A percentile compares a stretch with the other conserved stretches of the same genome.
Evolutionary conservation across 148 eudicot species (phyloP).

Genomic region (Rhododendron molle): DNA sequence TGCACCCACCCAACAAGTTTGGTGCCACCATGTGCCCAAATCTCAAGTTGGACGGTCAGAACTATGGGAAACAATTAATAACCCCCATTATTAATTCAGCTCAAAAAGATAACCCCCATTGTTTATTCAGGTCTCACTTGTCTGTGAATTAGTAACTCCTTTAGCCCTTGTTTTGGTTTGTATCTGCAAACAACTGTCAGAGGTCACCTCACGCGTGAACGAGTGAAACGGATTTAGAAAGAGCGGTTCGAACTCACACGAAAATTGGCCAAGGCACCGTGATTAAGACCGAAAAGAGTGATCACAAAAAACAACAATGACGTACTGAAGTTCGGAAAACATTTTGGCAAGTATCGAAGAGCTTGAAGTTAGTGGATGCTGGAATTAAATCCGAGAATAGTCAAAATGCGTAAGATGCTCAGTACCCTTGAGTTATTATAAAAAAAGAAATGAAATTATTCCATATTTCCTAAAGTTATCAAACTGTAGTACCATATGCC

Average conservation of each 20-base stretch:
- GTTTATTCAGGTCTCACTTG: background rate
- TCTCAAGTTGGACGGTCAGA: constrained; percentile 11
- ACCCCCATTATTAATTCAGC: background rate
- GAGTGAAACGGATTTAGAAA: background rate
- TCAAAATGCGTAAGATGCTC: background rate
- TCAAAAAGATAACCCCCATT: background rate
- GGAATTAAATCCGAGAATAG: background rate
- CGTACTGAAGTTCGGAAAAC: background rate
- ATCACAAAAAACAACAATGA: background rate
- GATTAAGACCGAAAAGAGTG: too few species aligned
- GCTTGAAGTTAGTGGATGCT: background rate
- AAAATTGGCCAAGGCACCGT: background rate
- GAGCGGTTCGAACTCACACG: too few species aligned
- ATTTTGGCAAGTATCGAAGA: background rate
- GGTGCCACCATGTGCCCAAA: constrained; percentile 13
- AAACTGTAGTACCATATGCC: background rate
- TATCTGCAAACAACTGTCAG: too few species aligned
- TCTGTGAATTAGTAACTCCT: background rate
- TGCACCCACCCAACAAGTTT: background rate
- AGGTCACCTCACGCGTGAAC: background rate
- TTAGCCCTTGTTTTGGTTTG: background rate
- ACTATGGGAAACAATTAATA: background rate
- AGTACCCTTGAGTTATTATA: background rate
- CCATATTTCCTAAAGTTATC: background rate
- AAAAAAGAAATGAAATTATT: background rate